Percentiles rank a stretch among this genome's conserved stretches.
Conservation (phyloP, 768 basidiomycete genomes). For the Candolleomyces eurysporus region DNA sequence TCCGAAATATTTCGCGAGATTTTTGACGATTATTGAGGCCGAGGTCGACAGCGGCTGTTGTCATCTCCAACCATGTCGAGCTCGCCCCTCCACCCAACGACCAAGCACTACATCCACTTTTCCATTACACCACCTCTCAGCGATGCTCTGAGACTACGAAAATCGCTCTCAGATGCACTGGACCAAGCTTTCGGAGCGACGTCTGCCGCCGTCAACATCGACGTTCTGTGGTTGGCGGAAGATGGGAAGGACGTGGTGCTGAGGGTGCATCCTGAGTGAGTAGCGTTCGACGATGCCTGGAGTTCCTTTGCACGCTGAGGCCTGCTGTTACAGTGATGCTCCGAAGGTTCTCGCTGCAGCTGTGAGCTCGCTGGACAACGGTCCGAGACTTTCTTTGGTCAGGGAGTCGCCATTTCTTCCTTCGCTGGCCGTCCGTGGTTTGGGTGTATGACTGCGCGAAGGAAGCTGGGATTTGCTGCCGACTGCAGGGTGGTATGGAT, state of each 20-base stretch:
- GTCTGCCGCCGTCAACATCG: conserved; percentile 42
- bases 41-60: conserved; percentile 5
- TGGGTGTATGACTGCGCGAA: background rate
- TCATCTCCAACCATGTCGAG: too few species aligned
- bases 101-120: too few species aligned
- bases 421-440: conserved; percentile 21
- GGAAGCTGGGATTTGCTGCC: background rate
- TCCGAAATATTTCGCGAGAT: too few species aligned
- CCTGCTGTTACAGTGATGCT: conserved; percentile 27
- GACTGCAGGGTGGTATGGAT: background rate
- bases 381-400: conserved; percentile 31
- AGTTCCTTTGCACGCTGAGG: background rate
- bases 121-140: too few species aligned
- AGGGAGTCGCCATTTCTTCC: conserved; percentile 42
- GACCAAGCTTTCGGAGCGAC: conserved; percentile 14
- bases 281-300: background rate
- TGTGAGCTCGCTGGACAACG: conserved; percentile 19
- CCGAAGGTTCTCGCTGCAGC: conserved; percentile 33
- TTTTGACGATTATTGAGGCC: too few species aligned
- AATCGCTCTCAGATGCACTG: too few species aligned
- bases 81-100: too few species aligned
- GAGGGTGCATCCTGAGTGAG: conserved; percentile 39
- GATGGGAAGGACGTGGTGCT: conserved; percentile 40
- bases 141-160: too few species aligned
- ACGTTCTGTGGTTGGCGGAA: conserved; percentile 55